These are phyloP conservation scores for Yarrowia osloensis DNA, from an alignment of 805 yeast species.

Conservation along the genomic window DNA sequence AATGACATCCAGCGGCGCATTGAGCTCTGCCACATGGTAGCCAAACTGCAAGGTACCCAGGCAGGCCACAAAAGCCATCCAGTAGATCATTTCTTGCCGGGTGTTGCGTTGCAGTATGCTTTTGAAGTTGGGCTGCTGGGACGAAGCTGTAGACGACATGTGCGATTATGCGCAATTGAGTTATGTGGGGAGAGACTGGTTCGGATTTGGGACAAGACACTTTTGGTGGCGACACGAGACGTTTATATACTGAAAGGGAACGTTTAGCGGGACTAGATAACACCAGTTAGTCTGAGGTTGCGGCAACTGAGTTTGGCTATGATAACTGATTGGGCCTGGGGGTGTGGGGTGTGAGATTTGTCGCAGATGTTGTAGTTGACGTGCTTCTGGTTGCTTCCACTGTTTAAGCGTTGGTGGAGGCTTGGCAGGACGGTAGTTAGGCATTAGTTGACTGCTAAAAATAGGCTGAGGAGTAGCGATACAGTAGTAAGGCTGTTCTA, in stretches of 20 bases:
- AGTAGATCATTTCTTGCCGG: conserved; percentile 21
- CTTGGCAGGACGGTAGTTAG: too few species aligned
- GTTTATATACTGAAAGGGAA: neutral
- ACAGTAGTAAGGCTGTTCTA: too few species aligned
- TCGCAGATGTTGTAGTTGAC: too few species aligned
- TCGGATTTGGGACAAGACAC: neutral
- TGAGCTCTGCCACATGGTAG: conserved; percentile 90
- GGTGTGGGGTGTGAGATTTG: neutral
- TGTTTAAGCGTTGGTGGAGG: too few species aligned
- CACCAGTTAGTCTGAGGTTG: neutral
- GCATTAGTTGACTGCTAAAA: too few species aligned
- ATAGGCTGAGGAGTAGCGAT: too few species aligned
- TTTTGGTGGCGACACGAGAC: neutral
- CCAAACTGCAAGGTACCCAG: conserved; percentile 88
- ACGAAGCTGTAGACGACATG: neutral
- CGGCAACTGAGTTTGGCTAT: neutral
- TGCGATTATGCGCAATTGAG: conserved; percentile 19
- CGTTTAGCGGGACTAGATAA: neutral
- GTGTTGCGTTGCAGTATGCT: conserved; percentile 14
- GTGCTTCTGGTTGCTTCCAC: too few species aligned
- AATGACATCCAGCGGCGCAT: conserved; percentile 78
- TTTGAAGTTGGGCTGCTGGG: conserved; percentile 23
- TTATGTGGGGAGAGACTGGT: conserved; percentile 27
- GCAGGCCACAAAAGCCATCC: conserved; percentile 55
- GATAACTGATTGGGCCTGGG: neutral